These are phyloP conservation scores for Claviceps paspali DNA, from an alignment of 2,329 filamentous ascomycete species.

Conservation along the genomic window DNA sequence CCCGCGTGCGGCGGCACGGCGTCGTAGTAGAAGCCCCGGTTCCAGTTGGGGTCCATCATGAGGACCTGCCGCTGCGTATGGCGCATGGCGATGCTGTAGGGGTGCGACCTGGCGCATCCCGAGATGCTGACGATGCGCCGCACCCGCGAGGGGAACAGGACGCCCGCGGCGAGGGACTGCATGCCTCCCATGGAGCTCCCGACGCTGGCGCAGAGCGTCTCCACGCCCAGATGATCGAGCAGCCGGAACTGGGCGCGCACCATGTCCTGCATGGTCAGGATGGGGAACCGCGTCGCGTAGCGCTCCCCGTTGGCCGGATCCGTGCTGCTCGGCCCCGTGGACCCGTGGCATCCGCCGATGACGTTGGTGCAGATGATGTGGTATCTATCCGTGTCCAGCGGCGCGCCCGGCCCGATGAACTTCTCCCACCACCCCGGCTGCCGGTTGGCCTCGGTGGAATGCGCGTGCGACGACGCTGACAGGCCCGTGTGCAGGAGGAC, in stretches of 20 bases:
- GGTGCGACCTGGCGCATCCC: slow-evolving; percentile 85
- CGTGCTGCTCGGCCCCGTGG: slow-evolving; percentile 75
- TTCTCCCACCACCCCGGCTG: slow-evolving; percentile 97
- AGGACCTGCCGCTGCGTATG: slow-evolving; percentile 94
- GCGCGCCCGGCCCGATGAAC: slow-evolving; percentile 79
- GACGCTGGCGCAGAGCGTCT: slow-evolving; percentile 76
- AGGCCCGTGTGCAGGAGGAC: slow-evolving; percentile 88
- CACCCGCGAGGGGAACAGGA: slow-evolving; percentile 69
- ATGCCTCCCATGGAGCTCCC: slow-evolving; percentile 97
- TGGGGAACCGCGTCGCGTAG: slow-evolving; percentile 91
- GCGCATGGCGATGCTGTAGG: slow-evolving; percentile 96
- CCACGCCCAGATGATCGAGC: slow-evolving; percentile 62
- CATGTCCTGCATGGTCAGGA: slow-evolving; percentile 95
- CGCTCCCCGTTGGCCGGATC: slow-evolving; percentile 77
- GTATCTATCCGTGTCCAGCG: slow-evolving; percentile 82
- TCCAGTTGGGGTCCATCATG: slow-evolving; percentile 99
- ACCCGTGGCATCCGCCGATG: slow-evolving; percentile 88
- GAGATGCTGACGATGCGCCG: slow-evolving; percentile 76
- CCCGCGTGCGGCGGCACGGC: slow-evolving; percentile 79
- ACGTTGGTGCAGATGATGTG: slow-evolving; percentile 95
- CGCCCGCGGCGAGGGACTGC: slow-evolving; percentile 81
- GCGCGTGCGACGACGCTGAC: slow-evolving; percentile 93
- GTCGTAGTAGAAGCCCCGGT: slow-evolving; percentile 85
- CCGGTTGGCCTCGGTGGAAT: slow-evolving; percentile 73
- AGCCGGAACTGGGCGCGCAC: slow-evolving; percentile 87